Conservation (phyloP, 805 yeast species). For the Citeromyces matritensis region DNA sequence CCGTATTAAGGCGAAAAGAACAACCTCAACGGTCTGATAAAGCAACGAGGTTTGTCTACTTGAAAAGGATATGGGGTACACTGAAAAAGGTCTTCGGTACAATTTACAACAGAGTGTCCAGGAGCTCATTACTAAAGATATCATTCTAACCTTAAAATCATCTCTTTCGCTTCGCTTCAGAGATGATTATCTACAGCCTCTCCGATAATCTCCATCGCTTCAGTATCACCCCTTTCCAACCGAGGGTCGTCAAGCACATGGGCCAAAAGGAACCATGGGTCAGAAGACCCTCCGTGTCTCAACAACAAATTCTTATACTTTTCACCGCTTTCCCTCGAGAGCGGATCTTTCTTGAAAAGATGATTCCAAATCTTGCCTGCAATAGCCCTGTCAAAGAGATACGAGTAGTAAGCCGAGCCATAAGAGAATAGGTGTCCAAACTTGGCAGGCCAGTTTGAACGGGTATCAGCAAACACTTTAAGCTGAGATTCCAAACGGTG, state of each 20-base stretch:
- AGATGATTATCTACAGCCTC: conserved; percentile 4
- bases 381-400: conserved; percentile 81
- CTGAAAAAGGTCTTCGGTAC: no score
- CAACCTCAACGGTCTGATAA: no score
- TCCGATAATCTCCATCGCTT: conserved; percentile 51
- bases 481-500: conserved; percentile 47
- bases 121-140: no score
- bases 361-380: conserved; percentile 76
- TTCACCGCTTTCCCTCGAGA: conserved; percentile 60
- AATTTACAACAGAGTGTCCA: no score
- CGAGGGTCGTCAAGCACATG: conserved; percentile 56
- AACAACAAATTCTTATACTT: conserved; percentile 55
- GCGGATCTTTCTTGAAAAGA: conserved; percentile 57
- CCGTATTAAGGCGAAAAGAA: no score
- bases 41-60: no score
- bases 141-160: no score
- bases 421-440: conserved; percentile 89
- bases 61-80: no score
- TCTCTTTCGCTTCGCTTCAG: no score
- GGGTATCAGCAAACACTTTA: conserved; percentile 48
- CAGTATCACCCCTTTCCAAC: conserved; percentile 48
- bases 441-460: conserved; percentile 84
- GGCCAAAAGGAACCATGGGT: conserved; percentile 79
- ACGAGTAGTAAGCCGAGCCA: conserved; percentile 89
- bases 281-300: conserved; percentile 87